Evolutionary conservation across 768 basidiomycete genomes (phyloP).

Genomic region (Kondoa subrosea): DNA sequence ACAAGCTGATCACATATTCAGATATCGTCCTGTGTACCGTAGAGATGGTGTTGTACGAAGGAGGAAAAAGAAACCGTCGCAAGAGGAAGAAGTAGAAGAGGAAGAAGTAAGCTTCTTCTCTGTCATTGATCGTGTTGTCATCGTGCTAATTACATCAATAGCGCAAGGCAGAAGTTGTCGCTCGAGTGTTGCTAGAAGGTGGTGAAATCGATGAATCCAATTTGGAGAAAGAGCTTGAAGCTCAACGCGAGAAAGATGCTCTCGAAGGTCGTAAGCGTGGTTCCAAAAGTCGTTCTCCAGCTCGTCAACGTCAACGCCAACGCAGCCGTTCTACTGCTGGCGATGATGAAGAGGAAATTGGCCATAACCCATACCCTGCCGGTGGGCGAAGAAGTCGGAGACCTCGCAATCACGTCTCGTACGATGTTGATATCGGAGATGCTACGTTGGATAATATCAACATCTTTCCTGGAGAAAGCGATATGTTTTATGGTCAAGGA

Average conservation of each 20-base stretch:
- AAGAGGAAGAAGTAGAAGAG: conserved; percentile 14
- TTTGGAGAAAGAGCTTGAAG: conserved; percentile 16
- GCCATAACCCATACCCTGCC: not conserved
- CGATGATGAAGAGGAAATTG: not conserved
- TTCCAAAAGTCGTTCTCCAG: not conserved
- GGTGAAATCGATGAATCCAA: conserved; percentile 11
- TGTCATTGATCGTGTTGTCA: not conserved
- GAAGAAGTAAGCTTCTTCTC: conserved; percentile 5
- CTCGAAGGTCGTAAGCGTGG: conserved; percentile 14
- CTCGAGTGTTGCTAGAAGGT: conserved; percentile 18
- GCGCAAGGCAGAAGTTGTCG: conserved; percentile 19
- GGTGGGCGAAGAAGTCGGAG: not conserved
- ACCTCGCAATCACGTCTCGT: not conserved
- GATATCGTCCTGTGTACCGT: conserved; percentile 13
- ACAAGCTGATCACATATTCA: too few relatives aligned
- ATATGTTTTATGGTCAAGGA: not conserved
- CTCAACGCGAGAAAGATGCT: conserved; percentile 11
- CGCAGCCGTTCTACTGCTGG: conserved; percentile 4
- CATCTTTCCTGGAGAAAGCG: not conserved
- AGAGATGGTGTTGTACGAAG: conserved; percentile 4
- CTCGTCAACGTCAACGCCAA: not conserved
- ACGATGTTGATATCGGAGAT: too few relatives aligned
- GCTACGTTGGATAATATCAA: not conserved
- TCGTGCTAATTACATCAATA: not conserved
- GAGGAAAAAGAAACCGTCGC: conserved; percentile 3